Conservation (phyloP, 2,329 filamentous ascomycete species). For the Alternaria alternata region DNA sequence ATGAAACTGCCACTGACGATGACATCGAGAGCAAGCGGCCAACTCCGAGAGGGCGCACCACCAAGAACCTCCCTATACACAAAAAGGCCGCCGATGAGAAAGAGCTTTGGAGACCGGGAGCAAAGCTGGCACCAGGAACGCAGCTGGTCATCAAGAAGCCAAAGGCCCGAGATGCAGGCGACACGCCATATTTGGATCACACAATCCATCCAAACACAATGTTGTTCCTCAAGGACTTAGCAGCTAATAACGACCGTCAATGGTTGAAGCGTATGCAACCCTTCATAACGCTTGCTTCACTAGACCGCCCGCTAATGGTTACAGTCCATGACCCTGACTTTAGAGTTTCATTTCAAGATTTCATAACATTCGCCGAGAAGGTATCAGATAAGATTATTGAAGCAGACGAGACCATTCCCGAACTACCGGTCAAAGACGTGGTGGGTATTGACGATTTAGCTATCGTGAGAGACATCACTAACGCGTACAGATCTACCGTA, state of each 20-base stretch:
- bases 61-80: slow-evolving; percentile 30
- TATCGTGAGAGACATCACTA: slow-evolving; percentile 5
- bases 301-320: slow-evolving; percentile 19
- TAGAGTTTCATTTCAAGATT: slow-evolving; percentile 79
- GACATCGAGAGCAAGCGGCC: slow-evolving; percentile 38
- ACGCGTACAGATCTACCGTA: slow-evolving; percentile 72
- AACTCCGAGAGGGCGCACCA: slow-evolving; percentile 27
- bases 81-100: slow-evolving; percentile 50
- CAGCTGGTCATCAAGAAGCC: slow-evolving; percentile 70
- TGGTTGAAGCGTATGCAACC: slow-evolving; percentile 67
- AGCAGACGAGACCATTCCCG: slow-evolving; percentile 82
- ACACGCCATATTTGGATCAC: slow-evolving; percentile 64
- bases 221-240: slow-evolving; percentile 66
- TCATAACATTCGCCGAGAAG: slow-evolving; percentile 77
- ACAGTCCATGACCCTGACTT: slow-evolving; percentile 82
- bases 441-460: slow-evolving; percentile 51
- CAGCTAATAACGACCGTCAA: slow-evolving; percentile 67
- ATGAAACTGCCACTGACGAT: slow-evolving; percentile 41
- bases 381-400: slow-evolving; percentile 75
- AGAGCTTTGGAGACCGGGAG: slow-evolving; percentile 65
- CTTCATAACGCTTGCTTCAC: background rate
- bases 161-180: slow-evolving; percentile 67
- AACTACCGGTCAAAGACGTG: slow-evolving; percentile 84
- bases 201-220: slow-evolving; percentile 71
- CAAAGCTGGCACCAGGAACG: slow-evolving; percentile 66